Evolutionary conservation across 176 grass and related monocot genomes (phyloP).

Genomic region (Aegilops bicornis): DNA sequence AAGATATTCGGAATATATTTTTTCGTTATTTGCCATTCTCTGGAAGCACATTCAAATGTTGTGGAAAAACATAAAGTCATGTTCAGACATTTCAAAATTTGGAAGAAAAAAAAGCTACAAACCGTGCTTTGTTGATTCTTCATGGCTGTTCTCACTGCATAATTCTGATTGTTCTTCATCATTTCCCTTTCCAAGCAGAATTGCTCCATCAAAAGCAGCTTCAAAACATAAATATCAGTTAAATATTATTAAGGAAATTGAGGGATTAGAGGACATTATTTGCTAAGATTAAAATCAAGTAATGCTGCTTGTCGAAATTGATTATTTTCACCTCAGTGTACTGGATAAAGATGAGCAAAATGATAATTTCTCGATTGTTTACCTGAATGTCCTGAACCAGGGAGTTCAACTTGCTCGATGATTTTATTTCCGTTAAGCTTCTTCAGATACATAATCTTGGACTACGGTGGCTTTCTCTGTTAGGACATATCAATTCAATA

Average conservation of each 20-base stretch:
- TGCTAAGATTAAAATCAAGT: background rate
- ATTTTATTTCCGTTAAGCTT: conserved; percentile 1
- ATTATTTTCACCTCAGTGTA: background rate
- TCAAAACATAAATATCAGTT: background rate
- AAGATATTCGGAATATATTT: background rate
- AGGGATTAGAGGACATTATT: background rate
- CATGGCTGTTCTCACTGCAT: background rate
- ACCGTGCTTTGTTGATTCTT: conserved; percentile 33
- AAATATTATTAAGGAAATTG: conserved; percentile 5
- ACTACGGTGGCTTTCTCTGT: conserved; percentile 9
- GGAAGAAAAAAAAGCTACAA: conserved; percentile 13
- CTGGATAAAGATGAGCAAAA: conserved; percentile 12
- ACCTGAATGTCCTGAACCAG: conserved; percentile 22
- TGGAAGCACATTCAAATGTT: background rate
- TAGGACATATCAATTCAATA: conserved; percentile 1
- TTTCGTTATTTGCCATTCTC: background rate
- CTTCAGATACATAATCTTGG: conserved; percentile 6
- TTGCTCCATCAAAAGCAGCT: conserved; percentile 5
- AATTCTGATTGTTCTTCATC: conserved; percentile 23
- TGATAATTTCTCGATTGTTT: conserved; percentile 9
- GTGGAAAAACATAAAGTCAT: background rate
- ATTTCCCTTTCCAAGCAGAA: background rate
- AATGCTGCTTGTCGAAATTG: background rate
- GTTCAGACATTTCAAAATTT: background rate
- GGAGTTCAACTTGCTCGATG: background rate